A percentile compares a stretch with the other conserved stretches of the same genome.
phyloP scores from a whole-genome alignment of 2,329 filamentous ascomycete genomes.

The Xylaria hypoxylon region DNA sequence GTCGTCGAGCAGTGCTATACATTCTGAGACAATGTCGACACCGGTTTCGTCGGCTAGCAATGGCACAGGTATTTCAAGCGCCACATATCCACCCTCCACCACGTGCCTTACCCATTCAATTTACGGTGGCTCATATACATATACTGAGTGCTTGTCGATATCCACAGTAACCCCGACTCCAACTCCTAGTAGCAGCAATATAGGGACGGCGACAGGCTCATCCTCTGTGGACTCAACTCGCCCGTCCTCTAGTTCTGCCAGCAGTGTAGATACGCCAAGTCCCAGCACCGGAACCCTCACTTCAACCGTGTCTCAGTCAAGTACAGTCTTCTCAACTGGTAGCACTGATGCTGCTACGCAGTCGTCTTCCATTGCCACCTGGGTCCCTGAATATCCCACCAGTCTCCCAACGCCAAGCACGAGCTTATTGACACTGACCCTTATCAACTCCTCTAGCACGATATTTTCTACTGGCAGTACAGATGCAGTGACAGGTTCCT shows the following conservation, averaged over 20 bases:
- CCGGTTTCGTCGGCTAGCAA: slow-evolving; percentile 17
- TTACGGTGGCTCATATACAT: slow-evolving; percentile 42
- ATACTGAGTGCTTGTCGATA: slow-evolving; percentile 42
- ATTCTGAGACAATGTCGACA: slow-evolving; percentile 25
- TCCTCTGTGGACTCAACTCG: slow-evolving; percentile 5
- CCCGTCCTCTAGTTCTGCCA: slow-evolving; percentile 1
- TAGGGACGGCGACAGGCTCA: neutral
- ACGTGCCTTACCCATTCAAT: slow-evolving; percentile 41
- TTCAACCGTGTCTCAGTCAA: slow-evolving; percentile 23
- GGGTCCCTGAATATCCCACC: slow-evolving; percentile 21
- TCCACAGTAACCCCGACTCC: slow-evolving; percentile 21
- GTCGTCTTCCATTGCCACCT: slow-evolving; percentile 17
- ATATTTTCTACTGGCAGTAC: slow-evolving; percentile 34
- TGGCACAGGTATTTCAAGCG: slow-evolving; percentile 11
- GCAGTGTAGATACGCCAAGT: slow-evolving; percentile 9
- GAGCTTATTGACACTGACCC: slow-evolving; percentile 24
- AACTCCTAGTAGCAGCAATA: slow-evolving; percentile 22
- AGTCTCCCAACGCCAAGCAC: slow-evolving; percentile 21
- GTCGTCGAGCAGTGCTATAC: slow-evolving; percentile 21
- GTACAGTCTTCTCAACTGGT: slow-evolving; percentile 26
- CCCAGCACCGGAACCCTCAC: slow-evolving; percentile 33
- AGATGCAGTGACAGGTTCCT: slow-evolving; percentile 33
- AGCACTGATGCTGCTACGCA: slow-evolving; percentile 34
- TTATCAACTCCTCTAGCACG: slow-evolving; percentile 23
- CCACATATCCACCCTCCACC: slow-evolving; percentile 34